Base-by-base conservation (phyloP, 2,329 filamentous ascomycete species). In the Calonectria multiphialidica region DNA sequence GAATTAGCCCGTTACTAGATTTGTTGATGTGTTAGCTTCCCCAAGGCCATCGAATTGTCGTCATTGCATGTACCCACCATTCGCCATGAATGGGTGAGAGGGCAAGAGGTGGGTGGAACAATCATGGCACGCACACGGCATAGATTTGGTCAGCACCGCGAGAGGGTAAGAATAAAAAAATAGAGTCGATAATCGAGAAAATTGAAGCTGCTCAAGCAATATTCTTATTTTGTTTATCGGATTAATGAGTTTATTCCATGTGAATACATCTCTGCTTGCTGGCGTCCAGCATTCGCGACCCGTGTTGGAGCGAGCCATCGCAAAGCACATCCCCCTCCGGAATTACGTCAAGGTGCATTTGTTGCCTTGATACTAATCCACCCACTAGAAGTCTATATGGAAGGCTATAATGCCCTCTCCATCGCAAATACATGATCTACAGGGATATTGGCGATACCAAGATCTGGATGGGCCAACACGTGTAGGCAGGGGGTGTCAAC, bases 401-500 rank as follows among this genome's bases (percentile, higher is more conserved):
- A 37, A 9, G 35, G 21, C 30, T n/a, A 37, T 13, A 16, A 5
- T 2, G 10, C 5, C 13, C n/a, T 59, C 33, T 28, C 13, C 53
- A 23, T 37, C n/a, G 12, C 30, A 40, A 23, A 21, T 57, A 16
- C n/a, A 23, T 40, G 33, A 59, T 25, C 33, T 23, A 23, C 53
- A 59, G 53, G 53, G 53, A 59, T 59, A 40, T 18, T 21, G 23
- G 33, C 37, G 33, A 59, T 25, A 28, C 6, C 53, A 40, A 40
- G 53, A 37, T 59, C 21, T 59, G 30, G 40, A 25, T 16, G 49
- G 18, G 30, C 28, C 49, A 30, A 33, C 33, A 59, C 53, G 53
- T 59, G 53, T 59, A 59, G 23, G 53, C 53, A 59, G 53, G 53
- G 53, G 53, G 53, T 59, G 53, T 37, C 65, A 67, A 67, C 65